A percentile compares a stretch with the other conserved stretches of the same genome.
These are phyloP conservation scores for Monosporascus cannonballus DNA, from an alignment of 2,329 filamentous ascomycete genomes.

Conservation along the genomic window DNA sequence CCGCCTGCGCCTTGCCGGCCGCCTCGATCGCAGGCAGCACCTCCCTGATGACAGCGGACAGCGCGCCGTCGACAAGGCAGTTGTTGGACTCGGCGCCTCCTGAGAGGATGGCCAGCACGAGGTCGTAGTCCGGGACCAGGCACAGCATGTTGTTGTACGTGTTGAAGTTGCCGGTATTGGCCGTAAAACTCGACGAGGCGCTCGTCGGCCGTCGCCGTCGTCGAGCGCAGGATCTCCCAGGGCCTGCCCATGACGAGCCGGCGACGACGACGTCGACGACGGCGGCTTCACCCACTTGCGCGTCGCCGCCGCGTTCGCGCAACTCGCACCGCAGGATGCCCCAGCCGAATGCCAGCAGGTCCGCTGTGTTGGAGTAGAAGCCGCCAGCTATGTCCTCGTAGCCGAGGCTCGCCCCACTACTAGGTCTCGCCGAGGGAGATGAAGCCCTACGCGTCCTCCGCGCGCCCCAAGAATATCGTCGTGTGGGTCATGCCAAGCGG, in stretches of 20 bases:
- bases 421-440: constrained; percentile 18
- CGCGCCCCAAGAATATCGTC: constrained; percentile 16
- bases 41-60: constrained; percentile 23
- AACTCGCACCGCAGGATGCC: constrained; percentile 20
- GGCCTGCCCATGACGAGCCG: constrained; percentile 26
- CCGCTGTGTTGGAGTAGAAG: constrained; percentile 24
- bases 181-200: constrained; percentile 28
- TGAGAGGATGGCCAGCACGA: constrained; percentile 23
- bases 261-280: constrained; percentile 20
- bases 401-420: constrained; percentile 18
- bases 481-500: constrained; percentile 21
- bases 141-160: constrained; percentile 25
- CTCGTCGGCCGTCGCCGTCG: constrained; percentile 22
- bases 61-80: constrained; percentile 13
- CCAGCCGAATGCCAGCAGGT: constrained; percentile 18
- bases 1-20: constrained; percentile 32
- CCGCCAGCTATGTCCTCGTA: constrained; percentile 21
- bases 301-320: constrained; percentile 16
- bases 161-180: constrained; percentile 26
- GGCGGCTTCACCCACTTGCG: constrained; percentile 24
- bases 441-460: constrained; percentile 16
- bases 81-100: constrained; percentile 17
- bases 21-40: constrained; percentile 37
- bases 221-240: constrained; percentile 29
- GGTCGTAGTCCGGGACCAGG: constrained; percentile 27